Conservation (phyloP, 2,329 filamentous ascomycete species). For the Sclerotinia sclerotiorum region DNA sequence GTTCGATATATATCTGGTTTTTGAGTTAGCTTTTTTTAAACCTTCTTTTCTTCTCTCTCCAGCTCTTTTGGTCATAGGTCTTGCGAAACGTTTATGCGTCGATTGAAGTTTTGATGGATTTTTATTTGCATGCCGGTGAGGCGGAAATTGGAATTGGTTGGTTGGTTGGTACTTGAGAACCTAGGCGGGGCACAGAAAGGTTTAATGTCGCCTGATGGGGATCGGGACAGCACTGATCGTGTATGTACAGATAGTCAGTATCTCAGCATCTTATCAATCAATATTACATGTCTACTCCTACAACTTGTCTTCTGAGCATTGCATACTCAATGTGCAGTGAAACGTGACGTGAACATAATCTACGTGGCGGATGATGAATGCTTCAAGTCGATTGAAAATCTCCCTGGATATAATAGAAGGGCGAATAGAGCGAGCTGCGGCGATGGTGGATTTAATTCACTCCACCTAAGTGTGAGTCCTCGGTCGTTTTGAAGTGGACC, state of each 20-base stretch:
- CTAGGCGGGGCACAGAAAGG: conserved; percentile 23
- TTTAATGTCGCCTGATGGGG: conserved; percentile 22
- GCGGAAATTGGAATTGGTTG: conserved; percentile 19
- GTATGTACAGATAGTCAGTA: conserved; percentile 31
- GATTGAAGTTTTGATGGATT: conserved; percentile 26
- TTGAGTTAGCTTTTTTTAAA: conserved; percentile 23
- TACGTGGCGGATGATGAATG: conserved; percentile 12
- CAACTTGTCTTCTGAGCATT: neutral
- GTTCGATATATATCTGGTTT: conserved; percentile 53
- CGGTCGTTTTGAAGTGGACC: neutral
- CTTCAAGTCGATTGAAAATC: neutral
- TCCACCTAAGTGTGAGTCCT: neutral
- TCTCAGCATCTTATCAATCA: conserved; percentile 27
- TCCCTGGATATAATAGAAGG: neutral
- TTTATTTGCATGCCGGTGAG: conserved; percentile 24
- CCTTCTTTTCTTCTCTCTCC: neutral
- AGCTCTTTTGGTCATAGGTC: conserved; percentile 22
- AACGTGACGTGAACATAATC: neutral
- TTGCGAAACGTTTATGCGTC: conserved; percentile 26
- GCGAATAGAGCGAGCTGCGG: too few species aligned
- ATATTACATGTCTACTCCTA: conserved; percentile 22
- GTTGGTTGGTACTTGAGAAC: conserved; percentile 13
- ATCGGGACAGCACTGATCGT: conserved; percentile 21
- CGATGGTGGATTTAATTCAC: neutral
- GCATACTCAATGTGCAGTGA: neutral